Evolutionary conservation across 768 basidiomycete species (phyloP).

Genomic region (Sporobolomyces roseus): DNA sequence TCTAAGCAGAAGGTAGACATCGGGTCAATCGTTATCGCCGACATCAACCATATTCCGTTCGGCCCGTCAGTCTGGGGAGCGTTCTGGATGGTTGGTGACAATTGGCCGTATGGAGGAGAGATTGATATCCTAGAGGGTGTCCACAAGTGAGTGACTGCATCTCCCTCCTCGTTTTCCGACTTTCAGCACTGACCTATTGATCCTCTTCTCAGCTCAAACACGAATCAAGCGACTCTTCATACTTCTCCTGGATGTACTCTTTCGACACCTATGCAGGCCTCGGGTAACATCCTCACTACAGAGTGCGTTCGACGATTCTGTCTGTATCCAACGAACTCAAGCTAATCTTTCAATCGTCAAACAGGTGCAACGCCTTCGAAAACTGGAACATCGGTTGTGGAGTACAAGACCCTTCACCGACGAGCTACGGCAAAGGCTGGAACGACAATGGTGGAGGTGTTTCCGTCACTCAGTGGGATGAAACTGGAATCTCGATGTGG

Average conservation of each 20-base stretch:
- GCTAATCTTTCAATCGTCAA: background rate
- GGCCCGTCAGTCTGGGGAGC: constrained; percentile 20
- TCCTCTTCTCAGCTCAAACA: constrained; percentile 54
- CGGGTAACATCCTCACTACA: constrained; percentile 1
- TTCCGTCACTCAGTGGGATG: constrained; percentile 52
- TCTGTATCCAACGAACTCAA: background rate
- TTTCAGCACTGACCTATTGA: no score
- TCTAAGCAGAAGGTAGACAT: constrained; percentile 32
- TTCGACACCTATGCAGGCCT: constrained; percentile 39
- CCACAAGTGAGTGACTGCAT: no score
- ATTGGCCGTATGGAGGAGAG: constrained; percentile 40
- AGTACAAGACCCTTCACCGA: constrained; percentile 26
- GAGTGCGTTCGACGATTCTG: constrained; percentile 2
- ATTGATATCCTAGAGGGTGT: constrained; percentile 32
- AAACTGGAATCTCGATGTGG: constrained; percentile 55
- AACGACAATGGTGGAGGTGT: constrained; percentile 55
- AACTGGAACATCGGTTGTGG: constrained; percentile 23
- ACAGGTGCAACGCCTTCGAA: constrained; percentile 16
- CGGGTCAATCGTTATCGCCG: constrained; percentile 38
- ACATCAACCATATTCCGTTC: constrained; percentile 51
- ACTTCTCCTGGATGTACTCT: constrained; percentile 54
- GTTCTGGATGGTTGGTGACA: constrained; percentile 25
- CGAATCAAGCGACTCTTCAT: constrained; percentile 75
- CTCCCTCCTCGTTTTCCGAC: no score
- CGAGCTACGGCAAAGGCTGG: constrained; percentile 52